Evolutionary conservation across 2,329 filamentous ascomycete species (phyloP).

Genomic region (Calonectria crousiana): DNA sequence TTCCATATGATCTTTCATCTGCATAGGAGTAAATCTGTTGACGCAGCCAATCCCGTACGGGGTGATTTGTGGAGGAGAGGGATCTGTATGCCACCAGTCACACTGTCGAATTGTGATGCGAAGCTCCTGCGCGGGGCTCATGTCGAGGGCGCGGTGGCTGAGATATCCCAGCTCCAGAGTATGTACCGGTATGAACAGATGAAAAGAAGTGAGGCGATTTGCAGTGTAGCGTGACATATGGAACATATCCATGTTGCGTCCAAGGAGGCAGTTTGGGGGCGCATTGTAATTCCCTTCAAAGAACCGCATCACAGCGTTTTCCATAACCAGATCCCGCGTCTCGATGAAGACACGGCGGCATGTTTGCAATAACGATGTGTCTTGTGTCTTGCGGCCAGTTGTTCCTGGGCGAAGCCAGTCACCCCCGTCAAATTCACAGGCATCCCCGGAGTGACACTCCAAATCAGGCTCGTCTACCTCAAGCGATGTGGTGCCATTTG

Average conservation of each 20-base stretch:
- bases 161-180: constrained; percentile 12
- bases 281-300: neutral
- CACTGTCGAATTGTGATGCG: constrained; percentile 22
- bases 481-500: neutral
- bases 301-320: constrained; percentile 15
- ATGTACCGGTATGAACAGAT: constrained; percentile 7
- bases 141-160: constrained; percentile 12
- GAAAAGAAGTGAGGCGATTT: constrained; percentile 25
- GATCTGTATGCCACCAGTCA: constrained; percentile 11
- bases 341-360: constrained; percentile 26
- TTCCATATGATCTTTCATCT: constrained; percentile 23
- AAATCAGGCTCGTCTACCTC: neutral
- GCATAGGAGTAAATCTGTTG: neutral
- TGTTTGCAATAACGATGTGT: constrained; percentile 20
- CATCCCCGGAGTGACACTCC: neutral
- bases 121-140: constrained; percentile 17
- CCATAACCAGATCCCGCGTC: constrained; percentile 24
- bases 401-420: constrained; percentile 14
- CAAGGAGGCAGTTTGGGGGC: neutral
- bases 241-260: neutral
- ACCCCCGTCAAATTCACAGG: neutral
- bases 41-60: constrained; percentile 20
- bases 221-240: constrained; percentile 26
- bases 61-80: constrained; percentile 9
- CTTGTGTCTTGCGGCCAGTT: constrained; percentile 7